Conservation (phyloP, 225 moss, liverwort and hornwort genomes). For the Neckera pumila region DNA sequence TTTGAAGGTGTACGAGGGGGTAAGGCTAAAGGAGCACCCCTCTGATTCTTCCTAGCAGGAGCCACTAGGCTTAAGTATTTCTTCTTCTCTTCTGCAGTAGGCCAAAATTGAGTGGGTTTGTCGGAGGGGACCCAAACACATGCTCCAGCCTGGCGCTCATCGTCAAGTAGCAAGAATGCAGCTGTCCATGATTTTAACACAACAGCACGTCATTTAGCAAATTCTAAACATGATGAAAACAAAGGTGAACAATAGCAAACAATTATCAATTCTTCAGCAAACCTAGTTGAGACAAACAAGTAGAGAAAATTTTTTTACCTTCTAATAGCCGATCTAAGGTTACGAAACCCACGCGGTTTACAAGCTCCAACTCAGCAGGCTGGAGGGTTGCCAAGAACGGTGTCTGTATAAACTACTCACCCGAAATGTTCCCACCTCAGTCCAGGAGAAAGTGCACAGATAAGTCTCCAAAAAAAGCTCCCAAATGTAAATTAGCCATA, state of each 20-base stretch:
- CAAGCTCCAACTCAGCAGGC: neutral
- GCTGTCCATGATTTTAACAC: neutral
- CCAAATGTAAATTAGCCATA: neutral
- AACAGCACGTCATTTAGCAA: neutral
- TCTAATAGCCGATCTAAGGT: constrained; percentile 46
- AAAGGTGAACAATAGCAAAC: neutral
- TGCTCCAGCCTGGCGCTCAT: constrained; percentile 22
- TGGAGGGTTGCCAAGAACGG: constrained; percentile 2
- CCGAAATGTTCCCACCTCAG: neutral
- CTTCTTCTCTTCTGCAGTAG: constrained; percentile 20
- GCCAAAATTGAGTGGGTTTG: constrained; percentile 38
- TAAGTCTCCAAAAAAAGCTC: neutral
- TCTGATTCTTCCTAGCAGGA: constrained; percentile 9
- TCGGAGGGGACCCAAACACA: constrained; percentile 25
- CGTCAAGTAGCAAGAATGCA: constrained; percentile 24
- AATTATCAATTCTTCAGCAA: neutral
- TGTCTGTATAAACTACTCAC: constrained; percentile 57
- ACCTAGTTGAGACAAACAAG: neutral
- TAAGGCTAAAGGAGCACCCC: constrained; percentile 11
- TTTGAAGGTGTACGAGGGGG: constrained; percentile 31
- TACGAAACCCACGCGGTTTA: constrained; percentile 22
- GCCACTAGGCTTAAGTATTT: neutral
- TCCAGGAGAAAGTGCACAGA: neutral
- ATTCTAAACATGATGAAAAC: neutral
- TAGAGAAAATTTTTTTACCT: constrained; percentile 21